phyloP scores from a whole-genome alignment of 441 rosid species.

The Pelargonium cotyledonis region DNA sequence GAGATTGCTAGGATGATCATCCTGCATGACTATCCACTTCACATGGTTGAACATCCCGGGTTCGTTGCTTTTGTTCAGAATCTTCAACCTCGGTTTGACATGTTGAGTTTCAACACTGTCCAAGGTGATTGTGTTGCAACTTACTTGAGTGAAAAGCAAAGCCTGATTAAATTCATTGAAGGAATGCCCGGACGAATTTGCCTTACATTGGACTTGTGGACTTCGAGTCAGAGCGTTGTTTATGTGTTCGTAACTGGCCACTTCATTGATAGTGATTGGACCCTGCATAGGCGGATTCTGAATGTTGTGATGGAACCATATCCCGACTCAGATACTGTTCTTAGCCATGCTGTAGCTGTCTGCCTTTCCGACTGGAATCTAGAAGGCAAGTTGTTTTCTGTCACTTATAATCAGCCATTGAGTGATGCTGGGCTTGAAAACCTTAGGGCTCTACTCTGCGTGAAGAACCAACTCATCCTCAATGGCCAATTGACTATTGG shows the following conservation, averaged over 20 bases:
- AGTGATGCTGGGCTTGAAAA: slow-evolving; percentile 51
- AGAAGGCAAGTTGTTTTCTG: slow-evolving; percentile 70
- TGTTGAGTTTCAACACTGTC: slow-evolving; percentile 60
- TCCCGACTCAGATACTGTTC: slow-evolving; percentile 65
- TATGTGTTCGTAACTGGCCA: slow-evolving; percentile 73
- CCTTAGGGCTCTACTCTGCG: slow-evolving; percentile 57
- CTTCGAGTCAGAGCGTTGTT: slow-evolving; percentile 52
- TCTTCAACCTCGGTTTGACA: slow-evolving; percentile 67
- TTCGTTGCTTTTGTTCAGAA: slow-evolving; percentile 62
- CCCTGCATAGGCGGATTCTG: slow-evolving; percentile 61
- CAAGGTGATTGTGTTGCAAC: slow-evolving; percentile 92
- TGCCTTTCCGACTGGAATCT: slow-evolving; percentile 83
- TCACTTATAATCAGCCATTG: slow-evolving; percentile 49
- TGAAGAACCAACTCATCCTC: slow-evolving; percentile 62
- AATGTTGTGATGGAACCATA: slow-evolving; percentile 77
- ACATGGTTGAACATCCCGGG: slow-evolving; percentile 40
- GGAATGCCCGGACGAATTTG: slow-evolving; percentile 70
- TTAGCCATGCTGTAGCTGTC: slow-evolving; percentile 72
- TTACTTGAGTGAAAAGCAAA: slow-evolving; percentile 76
- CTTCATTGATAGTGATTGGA: slow-evolving; percentile 82
- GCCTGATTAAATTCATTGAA: slow-evolving; percentile 52
- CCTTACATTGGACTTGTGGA: slow-evolving; percentile 73
- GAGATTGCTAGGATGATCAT: slow-evolving; percentile 84
- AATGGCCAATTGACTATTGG: slow-evolving; percentile 72
- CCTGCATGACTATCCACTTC: slow-evolving; percentile 81